Base-by-base conservation (phyloP, 139 green algal genomes). In the Micromonas commoda region DNA sequence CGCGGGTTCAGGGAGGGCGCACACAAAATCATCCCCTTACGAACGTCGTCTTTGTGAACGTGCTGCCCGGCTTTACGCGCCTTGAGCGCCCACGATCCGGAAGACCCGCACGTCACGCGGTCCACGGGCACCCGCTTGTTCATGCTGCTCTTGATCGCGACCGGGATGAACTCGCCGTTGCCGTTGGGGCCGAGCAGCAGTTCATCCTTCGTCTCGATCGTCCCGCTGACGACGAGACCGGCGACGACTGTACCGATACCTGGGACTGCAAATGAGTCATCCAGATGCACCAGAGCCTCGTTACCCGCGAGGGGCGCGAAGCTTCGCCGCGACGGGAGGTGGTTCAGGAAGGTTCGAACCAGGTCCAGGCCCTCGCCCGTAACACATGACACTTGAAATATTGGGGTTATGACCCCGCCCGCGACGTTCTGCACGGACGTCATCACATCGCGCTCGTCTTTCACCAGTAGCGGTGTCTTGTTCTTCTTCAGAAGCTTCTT, bases 1-100 rank as follows among this genome's bases (percentile, higher is more conserved):
- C 74, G 75, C 28, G 92, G 92, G 60, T 89, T 79, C 28, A 90
- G 26, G 20, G 67, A 51, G 74, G 85, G 80, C 57, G 91, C 88
- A 73, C 94, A 88, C 78, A 97, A 82, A 72, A 95, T 90, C 93
- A 96, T 96, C 76, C 93, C 93, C 82, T 96, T 97, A 54, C 92
- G 83, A 34, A 97, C 88, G 51, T 78, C 72, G 1, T 52, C 24
- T 28, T 69, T 68, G 20, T 5, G 6, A 3, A 76, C 6, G 31
- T 68, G 53, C 35, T 26, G 39, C 39, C 20, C 85, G 89, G 84
- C 66, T 39, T 70, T 84, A 35, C 94, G 86, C 72, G 91, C 93
- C 87, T 96, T 96, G 53, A 97, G 83, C 5, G 91, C 91, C 73
- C 96, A 82, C 6, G 91, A 88, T 3, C 90, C 93, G 0, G 92